Base-by-base conservation (phyloP, 2,329 filamentous ascomycete species). In the Aspergillus floridensis region DNA sequence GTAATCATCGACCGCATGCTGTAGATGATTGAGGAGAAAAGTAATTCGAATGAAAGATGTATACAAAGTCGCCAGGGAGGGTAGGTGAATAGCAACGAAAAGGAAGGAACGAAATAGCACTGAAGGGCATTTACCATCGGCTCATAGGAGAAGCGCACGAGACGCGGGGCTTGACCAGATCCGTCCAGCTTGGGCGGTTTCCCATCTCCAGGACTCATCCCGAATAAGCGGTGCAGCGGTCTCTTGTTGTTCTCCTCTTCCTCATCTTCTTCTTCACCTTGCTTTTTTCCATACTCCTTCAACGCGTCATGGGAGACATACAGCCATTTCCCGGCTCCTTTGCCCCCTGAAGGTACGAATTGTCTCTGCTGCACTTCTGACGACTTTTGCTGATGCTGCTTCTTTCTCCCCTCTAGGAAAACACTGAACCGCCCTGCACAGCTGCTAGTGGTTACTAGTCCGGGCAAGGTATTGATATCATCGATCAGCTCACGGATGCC, bases 381-480 rank as follows among this genome's bases (percentile, higher is more conserved):
- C 16, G 50, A 22, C 26, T 14, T 24, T n/a, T 49, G 22, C 48
- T 64, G 61, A 48, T 59, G 57, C 60, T 53, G 63, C 54, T 64
- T 78, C 68, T 86, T 89, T 49, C 79, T 79, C 0, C 93, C 93
- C 77, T 97, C 93, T 0, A 96, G 80, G 70, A 96, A 98, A 4
- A 97, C 90, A 64, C 90, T 93, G 50, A 96, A 85, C 55, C 93
- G 82, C 0, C 93, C 93, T 2, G 92, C 90, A 73, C 93, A 98
- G 75, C 92, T 96, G 76, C 92, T 96, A 2, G 93, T 97, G 1
- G 93, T 97, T 35, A 96, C 92, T 46, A 93, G 84, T 1, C 91
- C 92, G 1, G 87, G 83, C 5, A 88, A 71, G 1, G 69, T 73
- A 75, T 98, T 98, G 72, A 98, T 88, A 65, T 89, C 86, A 53